Evolutionary conservation across 192 early-diverging fungal genomes (phyloP).

Genomic region (Globomyces pollinis-pini): DNA sequence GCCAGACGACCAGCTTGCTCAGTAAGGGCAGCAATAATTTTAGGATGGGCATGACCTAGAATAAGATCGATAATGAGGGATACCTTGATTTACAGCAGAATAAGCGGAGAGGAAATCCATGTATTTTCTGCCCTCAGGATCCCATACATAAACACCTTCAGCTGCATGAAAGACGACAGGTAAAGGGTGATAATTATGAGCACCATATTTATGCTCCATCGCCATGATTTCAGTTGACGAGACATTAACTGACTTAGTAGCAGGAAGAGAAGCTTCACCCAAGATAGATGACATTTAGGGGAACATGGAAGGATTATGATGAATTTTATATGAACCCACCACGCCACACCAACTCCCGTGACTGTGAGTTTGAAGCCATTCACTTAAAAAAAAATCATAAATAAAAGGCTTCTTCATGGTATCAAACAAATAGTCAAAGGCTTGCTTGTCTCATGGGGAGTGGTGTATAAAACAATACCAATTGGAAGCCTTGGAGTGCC

Average conservation of each 20-base stretch:
- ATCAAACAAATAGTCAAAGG: no score
- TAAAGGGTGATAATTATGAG: constrained; percentile 98
- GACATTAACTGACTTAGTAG: constrained; percentile 4
- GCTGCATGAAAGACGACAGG: constrained; percentile 85
- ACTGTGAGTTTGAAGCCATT: no score
- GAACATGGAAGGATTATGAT: no score
- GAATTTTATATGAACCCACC: no score
- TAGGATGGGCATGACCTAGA: constrained; percentile 95
- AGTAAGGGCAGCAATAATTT: constrained; percentile 81
- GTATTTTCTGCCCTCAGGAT: constrained; percentile 82
- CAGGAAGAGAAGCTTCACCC: constrained; percentile 23
- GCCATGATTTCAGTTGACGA: constrained; percentile 26
- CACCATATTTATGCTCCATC: constrained; percentile 80
- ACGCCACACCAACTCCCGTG: no score
- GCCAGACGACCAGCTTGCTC: constrained; percentile 81
- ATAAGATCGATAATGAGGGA: not conserved
- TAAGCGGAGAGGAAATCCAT: constrained; percentile 85
- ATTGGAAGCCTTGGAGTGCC: no score
- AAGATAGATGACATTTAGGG: no score
- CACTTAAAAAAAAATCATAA: no score
- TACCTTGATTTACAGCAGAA: constrained; percentile 74
- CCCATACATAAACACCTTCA: constrained; percentile 87
- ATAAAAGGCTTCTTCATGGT: no score
- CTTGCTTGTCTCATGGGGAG: no score
- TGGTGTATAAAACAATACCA: no score